Conservation (phyloP, 164 flowering plant species). For the Santalum album region DNA sequence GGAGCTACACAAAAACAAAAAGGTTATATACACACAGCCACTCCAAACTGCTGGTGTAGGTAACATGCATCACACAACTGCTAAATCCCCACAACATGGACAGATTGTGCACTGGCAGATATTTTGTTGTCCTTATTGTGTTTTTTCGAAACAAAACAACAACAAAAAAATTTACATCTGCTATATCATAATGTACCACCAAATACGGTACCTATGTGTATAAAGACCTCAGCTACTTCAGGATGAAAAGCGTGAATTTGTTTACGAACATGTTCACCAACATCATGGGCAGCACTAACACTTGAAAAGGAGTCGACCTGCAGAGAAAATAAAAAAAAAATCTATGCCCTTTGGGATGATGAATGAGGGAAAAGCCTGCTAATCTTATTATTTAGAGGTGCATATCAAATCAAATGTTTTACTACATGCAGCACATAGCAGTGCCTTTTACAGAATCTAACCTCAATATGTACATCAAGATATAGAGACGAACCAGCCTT, state of each 20-base stretch:
- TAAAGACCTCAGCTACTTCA: constrained; percentile 83
- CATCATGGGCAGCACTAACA: constrained; percentile 85
- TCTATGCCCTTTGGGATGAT: neutral
- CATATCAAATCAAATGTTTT: neutral
- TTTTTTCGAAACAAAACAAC: too few species aligned
- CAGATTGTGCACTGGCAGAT: too few species aligned
- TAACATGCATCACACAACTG: too few species aligned
- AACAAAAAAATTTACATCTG: too few species aligned
- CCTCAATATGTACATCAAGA: constrained; percentile 94
- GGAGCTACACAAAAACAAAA: too few species aligned
- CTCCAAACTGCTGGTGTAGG: too few species aligned
- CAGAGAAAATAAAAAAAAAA: constrained; percentile 10
- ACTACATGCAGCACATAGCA: neutral
- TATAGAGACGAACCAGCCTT: constrained; percentile 85
- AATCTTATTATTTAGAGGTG: neutral
- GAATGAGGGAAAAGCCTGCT: neutral
- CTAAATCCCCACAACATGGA: too few species aligned
- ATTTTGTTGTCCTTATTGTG: too few species aligned
- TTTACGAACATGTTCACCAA: constrained; percentile 75
- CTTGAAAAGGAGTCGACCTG: constrained; percentile 93
- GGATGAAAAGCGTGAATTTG: constrained; percentile 57
- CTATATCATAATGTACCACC: too few species aligned
- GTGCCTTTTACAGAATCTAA: constrained; percentile 8
- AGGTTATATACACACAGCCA: too few species aligned
- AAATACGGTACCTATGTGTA: constrained; percentile 79